phyloP scores from a whole-genome alignment of 768 basidiomycete species.

The Rhodotorula sphaerocarpa region DNA sequence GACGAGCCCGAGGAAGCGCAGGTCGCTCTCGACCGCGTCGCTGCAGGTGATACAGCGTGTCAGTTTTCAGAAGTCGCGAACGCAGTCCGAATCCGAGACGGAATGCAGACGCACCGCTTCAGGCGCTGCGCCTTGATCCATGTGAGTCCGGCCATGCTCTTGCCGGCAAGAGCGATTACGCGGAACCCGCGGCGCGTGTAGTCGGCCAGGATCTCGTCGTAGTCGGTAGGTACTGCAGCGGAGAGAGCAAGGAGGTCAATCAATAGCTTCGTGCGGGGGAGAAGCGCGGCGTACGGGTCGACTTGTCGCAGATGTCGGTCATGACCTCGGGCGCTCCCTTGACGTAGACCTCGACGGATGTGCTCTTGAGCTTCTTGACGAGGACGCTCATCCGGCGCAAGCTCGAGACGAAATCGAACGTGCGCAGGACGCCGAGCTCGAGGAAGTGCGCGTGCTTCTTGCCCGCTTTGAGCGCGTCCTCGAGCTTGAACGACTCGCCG shows the following conservation, averaged over 20 bases:
- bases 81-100: background rate
- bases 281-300: constrained; percentile 61
- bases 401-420: constrained; percentile 90
- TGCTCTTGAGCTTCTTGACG: constrained; percentile 86
- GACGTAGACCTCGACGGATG: constrained; percentile 93
- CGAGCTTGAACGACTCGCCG: constrained; percentile 76
- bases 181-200: constrained; percentile 95
- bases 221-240: constrained; percentile 80
- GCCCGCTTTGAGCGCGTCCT: constrained; percentile 74
- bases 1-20: constrained; percentile 86
- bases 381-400: constrained; percentile 95
- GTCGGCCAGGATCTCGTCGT: constrained; percentile 89
- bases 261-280: no score
- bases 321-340: constrained; percentile 99
- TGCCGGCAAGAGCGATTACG: constrained; percentile 96
- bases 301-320: constrained; percentile 82
- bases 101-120: constrained; percentile 58
- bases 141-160: constrained; percentile 81
- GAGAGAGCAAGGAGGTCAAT: background rate
- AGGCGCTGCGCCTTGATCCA: constrained; percentile 97
- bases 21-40: constrained; percentile 83
- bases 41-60: constrained; percentile 47
- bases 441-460: constrained; percentile 92
- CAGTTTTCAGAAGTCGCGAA: background rate
- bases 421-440: constrained; percentile 89